Evolutionary conservation across 1,284 basidiomycete species (phyloP), one percentile per base, ranked within the genome.

Genomic region (Cutaneotrichosporon cutaneum): DNA sequence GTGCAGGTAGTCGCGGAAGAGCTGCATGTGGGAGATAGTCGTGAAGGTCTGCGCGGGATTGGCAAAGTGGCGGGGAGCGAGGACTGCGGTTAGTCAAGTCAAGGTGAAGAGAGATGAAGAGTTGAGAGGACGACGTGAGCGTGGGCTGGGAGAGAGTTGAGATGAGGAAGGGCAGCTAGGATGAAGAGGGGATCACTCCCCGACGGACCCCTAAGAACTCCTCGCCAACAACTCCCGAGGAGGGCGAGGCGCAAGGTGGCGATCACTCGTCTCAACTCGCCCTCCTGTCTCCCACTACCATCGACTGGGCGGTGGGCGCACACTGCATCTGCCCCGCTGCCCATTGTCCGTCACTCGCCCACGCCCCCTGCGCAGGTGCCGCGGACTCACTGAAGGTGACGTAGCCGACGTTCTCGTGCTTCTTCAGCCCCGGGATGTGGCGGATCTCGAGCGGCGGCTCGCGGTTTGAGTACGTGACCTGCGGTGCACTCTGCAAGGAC

Each of bases 1-100:
- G 81, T 99, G 96, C 42, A 99, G 84, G 77, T 98, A 98, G 80
- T 98, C 94, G 57, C 96, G 85, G 88, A 99, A 99, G 44, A 97
- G 84, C 78, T 98, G 93, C 74, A 99, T 92, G 72, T 93, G 92
- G 39, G 93, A 94, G 75, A 98, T 98, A 16, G 94, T 95, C 33
- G 84, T 82, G n/a, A 86, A 83, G 8, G 90, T 88, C 39, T 87
- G 83, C n/a, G 84, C 81, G 5, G 87, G 83, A 71, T 88, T 90
- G 66, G 85, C 79, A 78, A 97, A 98, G 83, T 99, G 96, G 54
- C 94, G 90, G 36, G 96, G 96, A 83, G 94, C 97, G 60, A 99
- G 86, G 62, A 99, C 94, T 85, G 69, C 16, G 22, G 50, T 36
- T 24, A 47, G 56, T 22, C 24, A 26, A 32, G 26, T 24, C 21